Base-by-base conservation (phyloP, 2,329 filamentous ascomycete species). In the Fonsecaea pedrosoi region DNA sequence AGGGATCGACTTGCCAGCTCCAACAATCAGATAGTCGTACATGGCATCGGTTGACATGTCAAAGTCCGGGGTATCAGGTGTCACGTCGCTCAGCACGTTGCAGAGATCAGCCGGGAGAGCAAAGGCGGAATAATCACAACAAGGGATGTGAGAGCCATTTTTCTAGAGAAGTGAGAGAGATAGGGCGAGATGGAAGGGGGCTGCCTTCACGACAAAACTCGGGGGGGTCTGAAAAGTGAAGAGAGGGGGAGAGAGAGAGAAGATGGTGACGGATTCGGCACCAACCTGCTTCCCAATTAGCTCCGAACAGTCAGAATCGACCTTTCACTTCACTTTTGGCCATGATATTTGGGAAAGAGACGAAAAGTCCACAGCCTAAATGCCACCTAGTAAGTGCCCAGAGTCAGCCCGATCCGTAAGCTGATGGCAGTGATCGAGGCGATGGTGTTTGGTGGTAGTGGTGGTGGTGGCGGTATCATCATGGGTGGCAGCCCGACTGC, bases 1-100 rank as follows among this genome's bases (percentile, higher is more conserved):
- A 25, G 25, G 25, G 9, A 32, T 25, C 30, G 32, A 38, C 61
- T 42, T 65, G 70, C 70, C 70, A 45, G 70, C 70, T 13, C 70
- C 70, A 30, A 71, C 50, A n/a, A 71, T 68, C 38, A 71, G 60
- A 61, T 70, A 68, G 56, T 70, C 65, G 53, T 65, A 66, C 67
- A 71, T 69, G 15, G 45, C 34, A 48, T 25, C 59, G 4, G 25
- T 25, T 25, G 37, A 54, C 42, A 54, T 53, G n/a, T 54, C 48
- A 32, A 25, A 15, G 15, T 48, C 38, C 18, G 34, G 40, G 8
- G 57, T 37, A 25, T 30, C 21, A 48, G 48, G 25, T 59, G 12
- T 21, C 32, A 21, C 40, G 15, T 38, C 56, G 32, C 38, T 35
- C 15, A 18, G 5, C 10, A 32, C 37, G 40, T 50, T 12, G 38